phyloP scores from a whole-genome alignment of 2,329 filamentous ascomycete genomes.

The Diaporthe citriasiana region DNA sequence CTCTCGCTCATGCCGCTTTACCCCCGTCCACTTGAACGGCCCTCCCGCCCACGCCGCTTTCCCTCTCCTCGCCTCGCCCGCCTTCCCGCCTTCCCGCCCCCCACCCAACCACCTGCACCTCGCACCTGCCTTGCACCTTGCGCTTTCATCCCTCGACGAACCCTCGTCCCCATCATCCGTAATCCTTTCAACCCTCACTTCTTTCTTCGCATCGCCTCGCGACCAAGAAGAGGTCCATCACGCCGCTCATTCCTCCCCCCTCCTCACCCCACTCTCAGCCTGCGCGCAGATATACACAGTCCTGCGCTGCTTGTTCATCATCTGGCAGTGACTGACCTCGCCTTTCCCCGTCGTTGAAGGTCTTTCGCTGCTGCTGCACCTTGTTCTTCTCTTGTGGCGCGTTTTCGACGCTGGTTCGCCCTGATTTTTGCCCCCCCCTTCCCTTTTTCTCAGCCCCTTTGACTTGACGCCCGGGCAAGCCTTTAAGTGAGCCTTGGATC shows the following conservation, averaged over 20 bases:
- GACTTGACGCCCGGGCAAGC: background rate
- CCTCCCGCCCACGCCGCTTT: background rate
- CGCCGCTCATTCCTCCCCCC: conserved; percentile 29
- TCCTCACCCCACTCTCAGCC: conserved; percentile 1
- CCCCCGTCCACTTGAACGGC: background rate
- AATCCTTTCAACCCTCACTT: conserved; percentile 34
- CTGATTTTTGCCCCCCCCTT: conserved; percentile 4
- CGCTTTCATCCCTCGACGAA: conserved; percentile 6
- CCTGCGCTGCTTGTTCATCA: background rate
- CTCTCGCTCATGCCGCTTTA: background rate
- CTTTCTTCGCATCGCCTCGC: conserved; percentile 22
- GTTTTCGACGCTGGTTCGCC: conserved; percentile 34
- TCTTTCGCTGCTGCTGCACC: background rate
- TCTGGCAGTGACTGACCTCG: conserved; percentile 4
- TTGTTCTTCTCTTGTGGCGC: conserved; percentile 16
- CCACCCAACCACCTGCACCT: conserved; percentile 27
- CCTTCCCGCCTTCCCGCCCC: background rate
- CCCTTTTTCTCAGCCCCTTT: conserved; percentile 4
- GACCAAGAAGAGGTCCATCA: conserved; percentile 30
- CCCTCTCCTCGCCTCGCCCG: background rate
- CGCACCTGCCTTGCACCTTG: background rate
- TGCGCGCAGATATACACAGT: background rate
- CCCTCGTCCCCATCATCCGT: conserved; percentile 18
- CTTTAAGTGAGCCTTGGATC: conserved; percentile 28
- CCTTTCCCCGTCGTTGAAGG: background rate